A percentile compares a stretch with the other conserved stretches of the same genome.
Conservation (phyloP, 1,284 basidiomycete genomes). For the Trichosporon asahii region DNA sequence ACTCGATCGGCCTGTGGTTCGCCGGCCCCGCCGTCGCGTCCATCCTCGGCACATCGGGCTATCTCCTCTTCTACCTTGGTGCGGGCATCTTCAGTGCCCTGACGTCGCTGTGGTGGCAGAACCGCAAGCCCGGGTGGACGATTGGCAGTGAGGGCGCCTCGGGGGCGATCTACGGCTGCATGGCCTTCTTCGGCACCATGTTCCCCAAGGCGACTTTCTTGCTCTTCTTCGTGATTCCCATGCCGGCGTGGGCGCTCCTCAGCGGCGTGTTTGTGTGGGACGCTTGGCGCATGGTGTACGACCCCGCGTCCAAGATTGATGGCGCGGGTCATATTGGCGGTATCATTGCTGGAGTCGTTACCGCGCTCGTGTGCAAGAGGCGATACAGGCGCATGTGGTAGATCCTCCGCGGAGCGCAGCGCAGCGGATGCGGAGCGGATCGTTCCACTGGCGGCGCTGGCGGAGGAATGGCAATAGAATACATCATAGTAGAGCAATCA, state of each 20-base stretch:
- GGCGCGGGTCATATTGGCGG: conserved; percentile 78
- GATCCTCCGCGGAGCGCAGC: too few species aligned
- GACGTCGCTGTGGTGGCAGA: conserved; percentile 61
- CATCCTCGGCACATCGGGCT: conserved; percentile 66
- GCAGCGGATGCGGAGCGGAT: too few species aligned
- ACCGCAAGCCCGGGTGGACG: not conserved
- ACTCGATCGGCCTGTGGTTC: conserved; percentile 75
- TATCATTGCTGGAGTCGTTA: conserved; percentile 64
- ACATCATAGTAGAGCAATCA: too few species aligned
- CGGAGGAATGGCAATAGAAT: too few species aligned
- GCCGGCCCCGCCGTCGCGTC: conserved; percentile 68
- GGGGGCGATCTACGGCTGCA: conserved; percentile 49
- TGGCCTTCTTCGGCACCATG: conserved; percentile 66
- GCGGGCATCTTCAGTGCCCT: conserved; percentile 64
- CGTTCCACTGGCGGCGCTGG: too few species aligned
- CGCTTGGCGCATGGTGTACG: conserved; percentile 25
- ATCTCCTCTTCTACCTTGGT: conserved; percentile 72
- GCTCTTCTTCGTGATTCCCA: conserved; percentile 77
- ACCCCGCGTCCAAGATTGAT: conserved; percentile 54
- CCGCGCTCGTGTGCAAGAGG: conserved; percentile 48
- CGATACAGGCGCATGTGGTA: not conserved
- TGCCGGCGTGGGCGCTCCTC: conserved; percentile 77
- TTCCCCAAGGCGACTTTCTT: conserved; percentile 67
- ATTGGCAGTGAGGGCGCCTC: conserved; percentile 58
- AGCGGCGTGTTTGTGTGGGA: conserved; percentile 63